Conservation (phyloP, 805 yeast genomes). For the Suhomyces faveliae region DNA sequence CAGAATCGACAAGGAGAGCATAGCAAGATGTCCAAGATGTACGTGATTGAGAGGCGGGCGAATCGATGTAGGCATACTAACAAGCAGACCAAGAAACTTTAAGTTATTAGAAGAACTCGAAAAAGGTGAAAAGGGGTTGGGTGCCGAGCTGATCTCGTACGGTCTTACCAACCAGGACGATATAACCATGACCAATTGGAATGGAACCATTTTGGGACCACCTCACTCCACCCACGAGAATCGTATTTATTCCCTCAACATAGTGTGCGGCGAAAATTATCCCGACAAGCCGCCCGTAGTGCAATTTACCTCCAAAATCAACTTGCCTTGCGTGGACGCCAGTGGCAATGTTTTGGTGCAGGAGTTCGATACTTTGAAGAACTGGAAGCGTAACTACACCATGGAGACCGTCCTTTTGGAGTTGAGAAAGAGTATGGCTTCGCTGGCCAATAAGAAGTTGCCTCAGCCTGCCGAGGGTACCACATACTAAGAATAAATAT, state of each 20-base stretch:
- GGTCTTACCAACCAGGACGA: conserved; percentile 91
- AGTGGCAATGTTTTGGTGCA: conserved; percentile 48
- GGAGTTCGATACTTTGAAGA: conserved; percentile 63
- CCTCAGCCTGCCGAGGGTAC: conserved; percentile 92
- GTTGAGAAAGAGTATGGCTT: conserved; percentile 81
- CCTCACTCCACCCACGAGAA: conserved; percentile 90
- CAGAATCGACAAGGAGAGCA: neutral
- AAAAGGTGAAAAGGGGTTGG: conserved; percentile 96
- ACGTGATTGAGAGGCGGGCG: conserved; percentile 20
- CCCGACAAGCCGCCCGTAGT: conserved; percentile 90
- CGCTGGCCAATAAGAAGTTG: conserved; percentile 75
- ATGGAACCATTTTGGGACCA: conserved; percentile 96
- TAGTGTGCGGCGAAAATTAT: conserved; percentile 79
- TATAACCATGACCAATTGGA: conserved; percentile 92
- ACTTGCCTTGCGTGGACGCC: conserved; percentile 85
- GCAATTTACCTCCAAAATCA: conserved; percentile 76
- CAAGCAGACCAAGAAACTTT: conserved; percentile 80
- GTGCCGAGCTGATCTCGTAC: conserved; percentile 95
- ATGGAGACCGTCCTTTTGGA: conserved; percentile 93
- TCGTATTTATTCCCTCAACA: conserved; percentile 80
- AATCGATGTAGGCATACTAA: neutral
- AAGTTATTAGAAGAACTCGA: conserved; percentile 94
- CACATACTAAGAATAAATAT: conserved; percentile 45
- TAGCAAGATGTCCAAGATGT: conserved; percentile 46
- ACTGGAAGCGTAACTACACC: conserved; percentile 88